Evolutionary conservation across 345 rosid genomes (phyloP), one percentile per base, ranked within the genome.

Genomic region (Gossypium mustelinum): DNA sequence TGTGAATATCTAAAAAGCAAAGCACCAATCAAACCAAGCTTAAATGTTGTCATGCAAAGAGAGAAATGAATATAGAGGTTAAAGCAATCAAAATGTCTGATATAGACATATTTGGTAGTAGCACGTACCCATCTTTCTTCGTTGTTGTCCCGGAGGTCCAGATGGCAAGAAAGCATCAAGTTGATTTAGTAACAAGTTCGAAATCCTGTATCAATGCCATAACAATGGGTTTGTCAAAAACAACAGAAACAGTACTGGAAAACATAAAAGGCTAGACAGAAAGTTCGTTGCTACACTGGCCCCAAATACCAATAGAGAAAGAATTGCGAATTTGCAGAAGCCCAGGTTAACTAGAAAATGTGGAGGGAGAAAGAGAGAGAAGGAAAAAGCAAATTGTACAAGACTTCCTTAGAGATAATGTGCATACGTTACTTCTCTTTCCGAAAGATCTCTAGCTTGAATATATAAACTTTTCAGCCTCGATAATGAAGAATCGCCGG

Each of bases 391-490:
- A 70, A 70, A 52, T 70, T 56, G 61, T n/a, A 67, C 9, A 59
- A 59, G 50, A 45, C 68, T 72, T 57, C 17, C 39, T 17, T 25
- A 34, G 51, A 18, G 77, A 43, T 7, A 52, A 71, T 16, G n/a
- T 54, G 69, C 88, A 59, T 87, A 95, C 99, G 3, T 78, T 74
- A 87, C 85, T 95, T 95, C 99, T 81, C 0, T 84, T 80, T 95
- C 98, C 1, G 98, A 92, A 75, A 94, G 94, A 12, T 89, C 98
- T 84, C 83, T 94, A 12, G 96, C 99, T 57, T 72, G 94, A 71
- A 79, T 86, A 79, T 94, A 94, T 45, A 86, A 79, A 68, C 0
- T 12, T 83, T 84, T 94, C 50, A 92, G 89, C 85, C 29, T 93
- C 45, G 86, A 73, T 66, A 91, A 84, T 25, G 93, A 88, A 81